Conservation (phyloP, 2,329 filamentous ascomycete genomes). For the Colletotrichum ledebouriae region DNA sequence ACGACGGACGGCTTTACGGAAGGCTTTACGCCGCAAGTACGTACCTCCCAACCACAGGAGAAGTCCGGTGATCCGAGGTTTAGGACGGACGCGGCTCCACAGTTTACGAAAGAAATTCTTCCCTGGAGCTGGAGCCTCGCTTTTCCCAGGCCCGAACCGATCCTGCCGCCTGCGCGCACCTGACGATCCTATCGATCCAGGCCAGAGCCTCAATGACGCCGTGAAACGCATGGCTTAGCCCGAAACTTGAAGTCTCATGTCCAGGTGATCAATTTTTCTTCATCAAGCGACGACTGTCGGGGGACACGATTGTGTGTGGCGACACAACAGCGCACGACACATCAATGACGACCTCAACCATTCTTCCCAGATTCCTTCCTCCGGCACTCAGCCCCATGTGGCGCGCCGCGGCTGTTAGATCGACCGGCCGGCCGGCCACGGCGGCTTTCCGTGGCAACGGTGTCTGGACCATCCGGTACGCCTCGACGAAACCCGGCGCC, state of each 20-base stretch:
- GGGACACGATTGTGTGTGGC: slow-evolving; percentile 3
- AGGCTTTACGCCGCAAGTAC: neutral
- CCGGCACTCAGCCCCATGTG: slow-evolving; percentile 71
- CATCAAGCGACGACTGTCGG: slow-evolving; percentile 21
- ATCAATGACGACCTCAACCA: slow-evolving; percentile 60
- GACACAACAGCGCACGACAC: slow-evolving; percentile 12
- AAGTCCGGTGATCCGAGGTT: slow-evolving; percentile 28
- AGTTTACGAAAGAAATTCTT: slow-evolving; percentile 30
- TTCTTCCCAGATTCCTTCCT: slow-evolving; percentile 77
- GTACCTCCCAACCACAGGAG: slow-evolving; percentile 26
- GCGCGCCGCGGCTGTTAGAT: slow-evolving; percentile 52
- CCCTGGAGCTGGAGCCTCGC: slow-evolving; percentile 25
- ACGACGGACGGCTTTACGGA: neutral
- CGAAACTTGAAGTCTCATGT: slow-evolving; percentile 20
- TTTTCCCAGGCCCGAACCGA: slow-evolving; percentile 38
- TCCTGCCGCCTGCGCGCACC: slow-evolving; percentile 21
- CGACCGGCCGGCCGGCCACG: slow-evolving; percentile 47
- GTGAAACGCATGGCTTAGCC: slow-evolving; percentile 31
- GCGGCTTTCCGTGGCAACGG: slow-evolving; percentile 37
- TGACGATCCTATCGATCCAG: slow-evolving; percentile 33
- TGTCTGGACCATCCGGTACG: slow-evolving; percentile 47
- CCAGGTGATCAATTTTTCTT: slow-evolving; percentile 27
- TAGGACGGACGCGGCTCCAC: slow-evolving; percentile 26
- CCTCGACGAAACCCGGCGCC: slow-evolving; percentile 47
- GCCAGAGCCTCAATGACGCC: slow-evolving; percentile 38